Conservation (phyloP, 306 rosid genomes). For the Trifolium fragiferum region DNA sequence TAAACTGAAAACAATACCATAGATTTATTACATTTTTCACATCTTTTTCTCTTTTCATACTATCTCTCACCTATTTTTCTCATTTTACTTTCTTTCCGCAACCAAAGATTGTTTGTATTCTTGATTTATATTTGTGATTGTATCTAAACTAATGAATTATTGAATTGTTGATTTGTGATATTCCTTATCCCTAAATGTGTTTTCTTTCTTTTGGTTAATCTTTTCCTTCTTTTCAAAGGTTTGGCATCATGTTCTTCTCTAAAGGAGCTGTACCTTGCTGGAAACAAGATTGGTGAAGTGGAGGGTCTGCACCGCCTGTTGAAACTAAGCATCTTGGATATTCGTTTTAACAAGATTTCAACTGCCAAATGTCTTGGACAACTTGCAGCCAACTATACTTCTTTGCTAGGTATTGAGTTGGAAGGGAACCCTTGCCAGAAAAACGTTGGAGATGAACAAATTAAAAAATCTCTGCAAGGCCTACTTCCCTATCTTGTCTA, state of each 20-base stretch:
- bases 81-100: no score
- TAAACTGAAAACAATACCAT: no score
- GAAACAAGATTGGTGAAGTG: conserved; percentile 94
- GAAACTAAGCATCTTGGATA: conserved; percentile 75
- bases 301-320: conserved; percentile 97
- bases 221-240: conserved; percentile 71
- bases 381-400: conserved; percentile 89
- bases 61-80: no score
- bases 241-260: conserved; percentile 87
- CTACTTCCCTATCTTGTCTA: conserved; percentile 90
- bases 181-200: conserved; percentile 14
- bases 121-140: no score
- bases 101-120: no score
- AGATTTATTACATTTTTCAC: no score
- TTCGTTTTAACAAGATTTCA: conserved; percentile 87
- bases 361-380: conserved; percentile 94
- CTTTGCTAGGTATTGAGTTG: conserved; percentile 86
- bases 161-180: conserved; percentile 34
- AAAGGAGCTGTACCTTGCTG: conserved; percentile 92
- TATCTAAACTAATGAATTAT: no score
- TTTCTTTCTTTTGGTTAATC: no score
- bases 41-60: no score
- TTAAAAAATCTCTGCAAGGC: conserved; percentile 83
- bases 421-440: conserved; percentile 95
- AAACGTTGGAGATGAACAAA: conserved; percentile 94